A percentile compares a stretch with the other conserved stretches of the same genome.
phyloP scores from a whole-genome alignment of 2,329 filamentous ascomycete genomes.

The Botrytis porri region DNA sequence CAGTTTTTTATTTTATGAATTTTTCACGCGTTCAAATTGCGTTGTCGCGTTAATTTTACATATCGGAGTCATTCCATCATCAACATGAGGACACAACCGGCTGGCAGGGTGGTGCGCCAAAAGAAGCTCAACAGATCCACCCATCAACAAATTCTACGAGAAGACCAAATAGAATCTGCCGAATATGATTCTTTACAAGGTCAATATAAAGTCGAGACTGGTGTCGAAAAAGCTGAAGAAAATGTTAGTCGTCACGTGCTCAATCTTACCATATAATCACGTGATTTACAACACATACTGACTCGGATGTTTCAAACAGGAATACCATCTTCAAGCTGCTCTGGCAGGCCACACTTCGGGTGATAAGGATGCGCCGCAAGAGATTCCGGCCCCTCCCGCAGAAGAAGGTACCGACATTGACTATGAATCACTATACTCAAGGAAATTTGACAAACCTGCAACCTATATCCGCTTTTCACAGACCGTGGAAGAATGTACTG shows the following conservation, averaged over 20 bases:
- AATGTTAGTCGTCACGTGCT: slow-evolving; percentile 65
- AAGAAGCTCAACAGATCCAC: slow-evolving; percentile 57
- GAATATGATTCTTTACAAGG: slow-evolving; percentile 75
- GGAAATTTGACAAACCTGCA: slow-evolving; percentile 74
- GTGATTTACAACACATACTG: slow-evolving; percentile 22
- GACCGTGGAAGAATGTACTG: slow-evolving; percentile 92
- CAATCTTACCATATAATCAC: slow-evolving; percentile 23
- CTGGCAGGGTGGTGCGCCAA: slow-evolving; percentile 40
- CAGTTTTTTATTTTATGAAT: slow-evolving; percentile 23
- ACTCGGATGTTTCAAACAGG: slow-evolving; percentile 26
- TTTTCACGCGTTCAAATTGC: slow-evolving; percentile 33
- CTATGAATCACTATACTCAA: slow-evolving; percentile 87
- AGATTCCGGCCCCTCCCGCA: slow-evolving; percentile 63
- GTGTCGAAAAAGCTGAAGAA: slow-evolving; percentile 96
- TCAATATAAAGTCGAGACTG: slow-evolving; percentile 83
- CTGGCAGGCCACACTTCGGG: slow-evolving; percentile 28
- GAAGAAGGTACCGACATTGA: slow-evolving; percentile 62
- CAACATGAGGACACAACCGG: slow-evolving; percentile 27
- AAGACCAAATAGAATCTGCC: slow-evolving; percentile 82
- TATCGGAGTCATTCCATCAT: slow-evolving; percentile 23
- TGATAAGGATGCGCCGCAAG: slow-evolving; percentile 35
- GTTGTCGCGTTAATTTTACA: slow-evolving; percentile 20
- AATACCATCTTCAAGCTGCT: slow-evolving; percentile 40
- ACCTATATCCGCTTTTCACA: slow-evolving; percentile 98
- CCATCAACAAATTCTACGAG: slow-evolving; percentile 61